Conservation (phyloP, 352 stramenopile genomes). For the Globisporangium orthogonon region DNA sequence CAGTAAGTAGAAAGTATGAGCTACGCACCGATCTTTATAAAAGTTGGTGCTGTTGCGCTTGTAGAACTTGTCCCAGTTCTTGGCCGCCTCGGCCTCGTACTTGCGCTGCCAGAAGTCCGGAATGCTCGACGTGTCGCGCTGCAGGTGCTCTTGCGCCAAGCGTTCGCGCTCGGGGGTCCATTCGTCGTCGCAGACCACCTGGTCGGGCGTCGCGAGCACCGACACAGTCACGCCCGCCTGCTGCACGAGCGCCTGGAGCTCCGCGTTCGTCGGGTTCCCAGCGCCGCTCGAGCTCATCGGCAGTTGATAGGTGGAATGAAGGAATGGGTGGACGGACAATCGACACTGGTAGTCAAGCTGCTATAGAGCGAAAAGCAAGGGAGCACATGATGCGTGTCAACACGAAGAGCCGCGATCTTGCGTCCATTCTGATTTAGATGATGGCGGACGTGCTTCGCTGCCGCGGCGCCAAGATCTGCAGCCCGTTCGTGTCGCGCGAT, state of each 20-base stretch:
- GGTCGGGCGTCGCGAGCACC: slow-evolving; percentile 55
- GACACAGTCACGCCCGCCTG: slow-evolving; percentile 59
- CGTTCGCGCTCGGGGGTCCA: slow-evolving; percentile 78
- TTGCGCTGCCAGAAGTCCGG: slow-evolving; percentile 83
- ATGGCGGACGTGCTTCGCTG: slow-evolving; percentile 41
- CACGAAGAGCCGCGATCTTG: no score
- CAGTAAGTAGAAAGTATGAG: no score
- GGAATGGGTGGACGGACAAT: no score
- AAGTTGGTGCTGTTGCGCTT: slow-evolving; percentile 91
- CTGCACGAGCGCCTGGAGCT: slow-evolving; percentile 73
- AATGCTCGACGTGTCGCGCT: slow-evolving; percentile 73
- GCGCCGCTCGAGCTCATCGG: slow-evolving; percentile 30
- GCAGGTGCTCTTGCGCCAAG: slow-evolving; percentile 58
- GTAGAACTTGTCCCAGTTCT: slow-evolving; percentile 95
- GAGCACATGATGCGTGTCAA: not conserved
- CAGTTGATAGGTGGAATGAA: not conserved
- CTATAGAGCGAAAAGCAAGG: no score
- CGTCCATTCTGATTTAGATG: no score
- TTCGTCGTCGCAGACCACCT: slow-evolving; percentile 72
- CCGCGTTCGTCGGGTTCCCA: slow-evolving; percentile 57
- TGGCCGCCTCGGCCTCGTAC: slow-evolving; percentile 77
- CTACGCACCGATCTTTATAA: slow-evolving; percentile 88
- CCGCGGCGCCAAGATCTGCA: slow-evolving; percentile 68
- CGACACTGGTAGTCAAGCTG: no score
- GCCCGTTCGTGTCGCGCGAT: slow-evolving; percentile 41